These are phyloP conservation scores for Phtheirospermum japonicum DNA, from an alignment of 257 asterid genomes.

Conservation along the genomic window DNA sequence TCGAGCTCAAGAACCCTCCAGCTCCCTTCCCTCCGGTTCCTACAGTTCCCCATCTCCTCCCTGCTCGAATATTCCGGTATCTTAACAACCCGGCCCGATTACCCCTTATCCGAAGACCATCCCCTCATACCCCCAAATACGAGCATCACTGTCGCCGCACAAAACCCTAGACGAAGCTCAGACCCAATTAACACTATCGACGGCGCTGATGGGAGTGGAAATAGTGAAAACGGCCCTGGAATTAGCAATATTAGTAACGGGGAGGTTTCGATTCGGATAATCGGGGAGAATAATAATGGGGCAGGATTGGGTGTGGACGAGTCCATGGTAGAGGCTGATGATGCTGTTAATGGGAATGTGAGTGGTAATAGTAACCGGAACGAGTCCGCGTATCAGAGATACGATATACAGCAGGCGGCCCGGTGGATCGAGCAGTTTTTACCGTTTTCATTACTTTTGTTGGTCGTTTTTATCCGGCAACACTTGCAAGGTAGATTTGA, in stretches of 20 bases:
- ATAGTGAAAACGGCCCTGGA: conserved; percentile 28
- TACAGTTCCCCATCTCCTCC: conserved; percentile 53
- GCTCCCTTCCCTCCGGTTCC: conserved; percentile 43
- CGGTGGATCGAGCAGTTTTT: conserved; percentile 80
- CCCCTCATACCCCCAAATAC: conserved; percentile 27
- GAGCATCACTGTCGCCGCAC: conserved; percentile 8
- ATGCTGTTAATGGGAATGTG: conserved; percentile 24
- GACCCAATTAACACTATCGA: conserved; percentile 23
- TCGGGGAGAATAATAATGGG: conserved; percentile 34
- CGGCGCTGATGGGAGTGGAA: conserved; percentile 20
- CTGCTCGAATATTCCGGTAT: conserved; percentile 62
- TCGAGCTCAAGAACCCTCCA: conserved; percentile 34
- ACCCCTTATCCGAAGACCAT: conserved; percentile 39
- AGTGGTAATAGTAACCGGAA: conserved; percentile 26
- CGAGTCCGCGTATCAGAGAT: conserved; percentile 52
- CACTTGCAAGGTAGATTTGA: conserved; percentile 63
- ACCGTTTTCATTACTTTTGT: conserved; percentile 64
- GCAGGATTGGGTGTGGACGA: conserved; percentile 31
- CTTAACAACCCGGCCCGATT: conserved; percentile 44
- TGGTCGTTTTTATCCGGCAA: conserved; percentile 73
- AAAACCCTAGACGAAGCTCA: conserved; percentile 20
- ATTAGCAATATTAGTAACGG: conserved; percentile 34
- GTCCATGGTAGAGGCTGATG: conserved; percentile 23
- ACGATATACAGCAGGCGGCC: conserved; percentile 70
- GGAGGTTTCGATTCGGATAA: conserved; percentile 68